A percentile compares a stretch with the other conserved stretches of the same genome.
Evolutionary conservation across 1,139 yeast genomes (phyloP).

Genomic region (Candida smagusa): DNA sequence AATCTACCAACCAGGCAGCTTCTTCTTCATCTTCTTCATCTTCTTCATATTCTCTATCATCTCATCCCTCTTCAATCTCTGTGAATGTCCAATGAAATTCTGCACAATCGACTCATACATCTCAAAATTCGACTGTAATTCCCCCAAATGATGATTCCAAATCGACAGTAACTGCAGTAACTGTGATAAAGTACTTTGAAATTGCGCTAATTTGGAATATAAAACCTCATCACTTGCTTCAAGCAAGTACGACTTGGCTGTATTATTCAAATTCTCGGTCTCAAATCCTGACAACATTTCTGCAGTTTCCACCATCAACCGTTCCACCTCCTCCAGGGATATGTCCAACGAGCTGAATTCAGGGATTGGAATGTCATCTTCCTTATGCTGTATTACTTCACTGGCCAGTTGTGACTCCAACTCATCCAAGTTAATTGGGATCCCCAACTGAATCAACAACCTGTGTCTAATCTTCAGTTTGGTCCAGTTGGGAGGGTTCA

Average conservation of each 20-base stretch:
- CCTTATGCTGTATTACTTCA: no score
- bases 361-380: slow-evolving; percentile 14
- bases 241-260: slow-evolving; percentile 28
- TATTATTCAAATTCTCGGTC: slow-evolving; percentile 34
- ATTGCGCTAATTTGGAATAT: slow-evolving; percentile 27
- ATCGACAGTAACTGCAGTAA: slow-evolving; percentile 39
- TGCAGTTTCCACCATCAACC: slow-evolving; percentile 20
- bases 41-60: slow-evolving; percentile 36
- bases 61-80: slow-evolving; percentile 51
- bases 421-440: slow-evolving; percentile 59
- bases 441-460: slow-evolving; percentile 53
- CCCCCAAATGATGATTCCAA: slow-evolving; percentile 47
- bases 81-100: slow-evolving; percentile 68
- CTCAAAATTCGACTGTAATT: slow-evolving; percentile 50
- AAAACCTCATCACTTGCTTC: slow-evolving; percentile 17
- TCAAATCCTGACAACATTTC: slow-evolving; percentile 31
- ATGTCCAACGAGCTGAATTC: slow-evolving; percentile 22
- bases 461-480: slow-evolving; percentile 55
- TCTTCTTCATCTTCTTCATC: slow-evolving; percentile 10
- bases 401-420: slow-evolving; percentile 14
- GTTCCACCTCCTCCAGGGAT: slow-evolving; percentile 17
- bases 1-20: background rate
- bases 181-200: slow-evolving; percentile 23
- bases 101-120: slow-evolving; percentile 71
- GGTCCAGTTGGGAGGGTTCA: slow-evolving; percentile 57